Evolutionary conservation across 2,329 filamentous ascomycete genomes (phyloP), one percentile per base, ranked within the genome.

Genomic region (Apiospora saccharicola): DNA sequence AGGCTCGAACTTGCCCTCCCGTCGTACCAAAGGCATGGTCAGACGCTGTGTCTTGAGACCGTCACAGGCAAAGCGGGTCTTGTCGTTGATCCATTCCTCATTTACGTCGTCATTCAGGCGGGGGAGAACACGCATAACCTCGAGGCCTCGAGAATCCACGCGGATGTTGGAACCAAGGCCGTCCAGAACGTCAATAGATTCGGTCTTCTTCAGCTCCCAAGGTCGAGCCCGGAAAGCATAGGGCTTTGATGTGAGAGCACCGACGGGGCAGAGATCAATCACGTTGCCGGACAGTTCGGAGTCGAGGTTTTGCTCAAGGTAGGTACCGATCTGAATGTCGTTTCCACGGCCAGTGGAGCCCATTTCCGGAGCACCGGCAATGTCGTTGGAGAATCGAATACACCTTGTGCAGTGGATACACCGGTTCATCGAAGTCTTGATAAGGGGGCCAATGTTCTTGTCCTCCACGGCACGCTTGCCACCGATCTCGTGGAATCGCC

Each of bases 71-170:
- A 98, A 99, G 76, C 96, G 91, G 53, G 94, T 92, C 89, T 98
- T 99, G 87, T 99, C 96, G 84, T 98, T 96, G 83, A 99, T 98
- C 96, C 96, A 99, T 84, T 99, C 96, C 86, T 99, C 96, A 83
- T 99, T 99, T 79, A 99, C 91, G 79, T 98, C 95, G 81, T 99
- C 96, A 82, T 99, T 99, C 74, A 99, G 88, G 78, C 96, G 91
- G 73, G 96, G 96, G 22, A 98, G 82, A 73, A 99, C 89, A 78
- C 96, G 92, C 95, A 99, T 98, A 70, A 99, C 96, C 85, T 98
- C 95, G 76, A 98, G 87, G 73, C 96, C 96, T 80, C 96, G 91
- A 72, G 95, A 93, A 84, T 99, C 96, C 64, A 98, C 92, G 64
- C 96, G 92, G 79, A 99, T 97, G 82, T 97, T 97, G 72, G 96